These are phyloP conservation scores for Fusarium torulosum DNA, from an alignment of 2,329 filamentous ascomycete species.

Conservation along the genomic window DNA sequence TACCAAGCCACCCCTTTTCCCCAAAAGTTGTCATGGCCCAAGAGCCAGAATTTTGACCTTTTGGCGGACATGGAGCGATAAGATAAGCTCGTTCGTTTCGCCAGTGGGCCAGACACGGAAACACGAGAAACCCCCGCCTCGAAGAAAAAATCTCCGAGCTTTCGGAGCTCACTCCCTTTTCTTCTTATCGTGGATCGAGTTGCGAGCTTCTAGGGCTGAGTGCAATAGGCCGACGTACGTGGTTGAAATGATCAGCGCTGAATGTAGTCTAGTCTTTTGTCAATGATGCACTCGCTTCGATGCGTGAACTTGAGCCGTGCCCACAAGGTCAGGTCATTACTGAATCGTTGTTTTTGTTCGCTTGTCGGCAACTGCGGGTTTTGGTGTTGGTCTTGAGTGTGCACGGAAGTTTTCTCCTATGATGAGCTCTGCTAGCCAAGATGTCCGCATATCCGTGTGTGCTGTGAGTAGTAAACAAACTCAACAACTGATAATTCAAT, in stretches of 20 bases:
- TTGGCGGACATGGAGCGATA: slow-evolving; percentile 1
- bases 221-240: slow-evolving; percentile 1
- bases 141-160: slow-evolving; percentile 20
- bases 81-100: slow-evolving; percentile 6
- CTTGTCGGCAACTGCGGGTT: background rate
- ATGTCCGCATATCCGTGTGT: background rate
- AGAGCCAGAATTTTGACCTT: background rate
- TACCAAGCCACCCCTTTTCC: background rate
- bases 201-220: slow-evolving; percentile 4
- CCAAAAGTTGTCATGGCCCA: background rate
- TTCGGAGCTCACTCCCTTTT: background rate
- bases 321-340: background rate
- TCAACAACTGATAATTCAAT: background rate
- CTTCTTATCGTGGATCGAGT: background rate
- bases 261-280: background rate
- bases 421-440: background rate
- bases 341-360: background rate
- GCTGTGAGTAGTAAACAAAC: background rate
- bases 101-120: slow-evolving; percentile 1
- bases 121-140: slow-evolving; percentile 3
- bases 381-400: background rate
- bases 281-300: slow-evolving; percentile 1
- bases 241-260: background rate
- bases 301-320: slow-evolving; percentile 5
- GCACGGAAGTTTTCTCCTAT: background rate